Evolutionary conservation across 148 eudicot genomes (phyloP), one percentile per base, ranked within the genome.

Genomic region (Cornus controversa): DNA sequence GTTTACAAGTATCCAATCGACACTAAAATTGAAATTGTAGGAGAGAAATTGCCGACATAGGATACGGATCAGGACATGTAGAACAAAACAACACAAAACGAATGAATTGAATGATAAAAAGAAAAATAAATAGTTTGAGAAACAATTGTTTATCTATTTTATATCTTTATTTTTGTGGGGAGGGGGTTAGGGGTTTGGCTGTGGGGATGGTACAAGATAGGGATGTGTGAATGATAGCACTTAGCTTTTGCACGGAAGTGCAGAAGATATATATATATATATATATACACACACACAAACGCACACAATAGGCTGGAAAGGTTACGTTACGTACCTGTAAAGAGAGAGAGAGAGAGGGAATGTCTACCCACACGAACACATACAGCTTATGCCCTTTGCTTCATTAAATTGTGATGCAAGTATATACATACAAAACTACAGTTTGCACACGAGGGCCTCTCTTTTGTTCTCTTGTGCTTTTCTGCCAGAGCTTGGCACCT

Each of bases 311-410:
- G 45, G 45, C 45, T 40, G 45, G 45, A 40, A 40, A 40, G 45
- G 45, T 40, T 40, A 3, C 7, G 6, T 6, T 6, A 40, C 4
- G 7, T 36, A 36, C 4, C 37, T 36, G 45, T 40, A 27, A 26
- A 10, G 66, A 47, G 75, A 63, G 70, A 64, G 64, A 23, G 70
- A 36, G 63, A 60, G n/a, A 69, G 29, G 72, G 76, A 66, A 50
- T 79, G 77, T 66, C 66, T 53, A 79, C 77, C 81, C 81, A 72
- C 81, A 79, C 81, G 81, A 66, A 79, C 77, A 54, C 53, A 79
- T 72, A 64, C 72, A 25, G n/a, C 29, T 36, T 20, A 54, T 42
- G 37, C 47, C 50, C 18, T 69, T 65, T 62, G 54, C 10, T 24
- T 24, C 66, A 31, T 29, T 72, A 20, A 66, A 79, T 50, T 67